These are phyloP conservation scores for Fusarium xylarioides DNA, from an alignment of 2,329 filamentous ascomycete genomes.

Conservation along the genomic window DNA sequence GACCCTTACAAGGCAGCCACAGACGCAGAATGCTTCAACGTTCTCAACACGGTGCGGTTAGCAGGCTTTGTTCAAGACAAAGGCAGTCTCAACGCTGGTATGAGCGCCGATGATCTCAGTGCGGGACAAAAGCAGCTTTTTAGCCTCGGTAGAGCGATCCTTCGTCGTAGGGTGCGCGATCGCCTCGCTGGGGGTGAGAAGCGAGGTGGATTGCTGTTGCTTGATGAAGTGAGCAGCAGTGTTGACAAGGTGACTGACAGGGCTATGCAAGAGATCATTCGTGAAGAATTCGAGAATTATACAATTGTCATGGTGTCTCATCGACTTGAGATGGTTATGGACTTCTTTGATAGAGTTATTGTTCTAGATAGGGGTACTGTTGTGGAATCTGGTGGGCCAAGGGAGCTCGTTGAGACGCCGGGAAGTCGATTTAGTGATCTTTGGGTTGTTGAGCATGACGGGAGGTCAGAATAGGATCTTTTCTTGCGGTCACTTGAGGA, in stretches of 20 bases:
- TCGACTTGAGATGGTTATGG: constrained; percentile 59
- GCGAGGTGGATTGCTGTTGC: constrained; percentile 46
- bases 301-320: constrained; percentile 65
- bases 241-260: constrained; percentile 55
- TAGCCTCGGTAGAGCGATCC: constrained; percentile 66
- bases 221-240: constrained; percentile 56
- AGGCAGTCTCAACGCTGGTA: constrained; percentile 48
- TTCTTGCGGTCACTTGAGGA: neutral
- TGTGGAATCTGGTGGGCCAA: constrained; percentile 50
- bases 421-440: constrained; percentile 46
- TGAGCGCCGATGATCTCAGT: constrained; percentile 60
- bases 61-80: constrained; percentile 44
- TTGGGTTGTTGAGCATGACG: constrained; percentile 42
- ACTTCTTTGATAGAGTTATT: constrained; percentile 59
- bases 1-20: constrained; percentile 51
- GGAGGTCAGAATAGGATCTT: neutral
- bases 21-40: constrained; percentile 46
- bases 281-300: constrained; percentile 50
- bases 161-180: constrained; percentile 49
- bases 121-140: constrained; percentile 73
- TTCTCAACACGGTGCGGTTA: constrained; percentile 49
- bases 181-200: constrained; percentile 20
- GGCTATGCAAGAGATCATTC: constrained; percentile 53
- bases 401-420: constrained; percentile 33
- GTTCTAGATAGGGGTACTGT: constrained; percentile 60